Base-by-base conservation (phyloP, 352 stramenopile species). In the Phytophthora citricola region DNA sequence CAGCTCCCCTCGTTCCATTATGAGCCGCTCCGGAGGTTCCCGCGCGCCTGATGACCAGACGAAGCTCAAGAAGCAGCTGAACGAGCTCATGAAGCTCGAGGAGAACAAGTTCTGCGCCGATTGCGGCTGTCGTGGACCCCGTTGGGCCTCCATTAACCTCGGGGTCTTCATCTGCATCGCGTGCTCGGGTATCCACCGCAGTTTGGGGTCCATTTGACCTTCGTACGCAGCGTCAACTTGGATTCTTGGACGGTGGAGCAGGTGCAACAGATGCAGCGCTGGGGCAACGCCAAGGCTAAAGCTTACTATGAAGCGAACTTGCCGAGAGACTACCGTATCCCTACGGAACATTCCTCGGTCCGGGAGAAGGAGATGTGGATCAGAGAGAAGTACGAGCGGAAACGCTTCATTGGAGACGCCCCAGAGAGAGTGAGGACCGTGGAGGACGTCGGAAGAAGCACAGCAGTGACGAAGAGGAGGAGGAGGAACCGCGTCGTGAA, bases 91-190 rank as follows among this genome's bases (percentile, higher is more conserved):
- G 53, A 97, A 97, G 80, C 78, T 86, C n/a, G 87, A 95, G 56
- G 90, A 92, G 50, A 97, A 97, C 78, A 94, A 95, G 72, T 94
- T 95, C 54, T 97, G 90, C 66, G 89, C 89, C 65, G 90, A 97
- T 73, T 97, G 90, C 67, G 79, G 87, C 69, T 90, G 83, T 29
- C 89, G 88, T 58, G 89, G 85, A 0, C 94, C 94, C 27, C 92
- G 90, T 50, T 98, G 95, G 95, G 93, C 92, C 31, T 97, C 87
- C 27, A 96, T 98, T 63, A 98, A 97, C 76, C 73, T 98, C 15
- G 95, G 95, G 29, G 91, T 98, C 20, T 98, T 98, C 74, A 94
- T 98, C 63, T 98, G 95, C 79, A 97, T 98, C 66, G 83, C 90
- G 47, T 98, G 95, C 76, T 95, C 91, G 14, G 94, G 93, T 29